Evolutionary conservation across 257 asterid species (phyloP), one percentile per base, ranked within the genome.

Genomic region (Haberlea rhodopensis): DNA sequence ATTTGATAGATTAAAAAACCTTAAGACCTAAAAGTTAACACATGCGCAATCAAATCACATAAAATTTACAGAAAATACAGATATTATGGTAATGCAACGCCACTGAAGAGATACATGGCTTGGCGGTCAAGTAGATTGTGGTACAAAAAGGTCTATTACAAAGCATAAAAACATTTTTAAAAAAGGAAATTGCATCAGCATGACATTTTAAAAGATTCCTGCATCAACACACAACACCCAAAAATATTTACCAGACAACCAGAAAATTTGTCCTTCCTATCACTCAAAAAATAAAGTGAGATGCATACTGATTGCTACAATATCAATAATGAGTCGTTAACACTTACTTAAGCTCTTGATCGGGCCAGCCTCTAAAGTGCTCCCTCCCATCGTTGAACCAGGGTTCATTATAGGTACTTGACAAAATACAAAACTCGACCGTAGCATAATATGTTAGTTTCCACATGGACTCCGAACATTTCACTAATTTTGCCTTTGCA

Each of bases 391-490:
- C 83, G 63, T 55, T 66, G 81, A 84, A 86, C 97, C 97, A 90
- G 54, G 96, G 86, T 71, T 83, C 90, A 60, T 74, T 60, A 66
- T 80, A 78, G 62, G 66, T 75, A 64, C 73, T 57, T 61, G 74
- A 80, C 79, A 91, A 63, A 62, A 84, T 75, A 54, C 80, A 94
- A 65, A 62, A 74, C 75, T 94, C 97, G 62, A 80, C 73, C 52
- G 81, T 73, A 48, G 82, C 90, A 79, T 90, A 94, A 79, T 90
- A 90, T 18, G 87, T 75, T 26, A 94, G 76, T 73, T 94, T 94
- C 99, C 99, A 94, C 96, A 94, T 75, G 67, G 99, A 94, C 82
- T 94, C 99, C 18, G 97, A 82, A 78, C 86, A 79, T 82, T 94
- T 94, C 21, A 65, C 79, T 29, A 92, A 70, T 73, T 94, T 94